Evolutionary conservation across 192 early-diverging fungal genomes (phyloP), one percentile per base, ranked within the genome.

Genomic region (Tieghemiomyces parasiticus): DNA sequence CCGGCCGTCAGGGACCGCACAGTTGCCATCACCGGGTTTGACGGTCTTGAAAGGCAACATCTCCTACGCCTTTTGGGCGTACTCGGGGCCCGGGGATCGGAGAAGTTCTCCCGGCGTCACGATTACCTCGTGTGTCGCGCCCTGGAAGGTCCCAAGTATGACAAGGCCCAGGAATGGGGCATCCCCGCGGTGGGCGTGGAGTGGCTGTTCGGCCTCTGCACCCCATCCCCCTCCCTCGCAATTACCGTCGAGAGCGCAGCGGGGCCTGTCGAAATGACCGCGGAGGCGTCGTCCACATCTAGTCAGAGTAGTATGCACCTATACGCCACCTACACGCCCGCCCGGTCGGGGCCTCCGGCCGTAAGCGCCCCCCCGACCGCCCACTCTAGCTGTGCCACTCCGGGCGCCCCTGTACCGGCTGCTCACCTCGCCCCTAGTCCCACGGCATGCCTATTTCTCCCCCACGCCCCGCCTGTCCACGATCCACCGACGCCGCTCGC

Each of bases 131-230:
- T 90, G 33, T 88, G 84, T 63, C 71, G 63, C 0, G 66, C 72
- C 20, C 78, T 79, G 24, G 69, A 65, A 42, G 88, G 88, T 14
- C 79, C 74, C 28, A 88, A 88, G 53, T 88, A 81, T 60, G 80
- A 87, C 58, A 83, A 80, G 49, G 88, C 88, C 0, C 28, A 78
- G 47, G 82, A 87, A 60, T 80, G 80, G 81, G 81, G 78, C 51
- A 76, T 85, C 24, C 73, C 81, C 32, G 74, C 83, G 58, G 81
- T 83, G 1, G 81, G 72, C 4, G 75, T 81, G 16, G 70, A 77
- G 34, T 90, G 74, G 74, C 16, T 73, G 19, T 73, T 71, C 29
- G 46, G 46, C 6, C 25, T 76, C 34, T 63, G 60, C 20, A 47
- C 47, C 22, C 24, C 62, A 34, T 14, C 3, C 2, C 8, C 35